These are phyloP conservation scores for Plicaturopsis crispa DNA, from an alignment of 768 basidiomycete species.

Conservation along the genomic window DNA sequence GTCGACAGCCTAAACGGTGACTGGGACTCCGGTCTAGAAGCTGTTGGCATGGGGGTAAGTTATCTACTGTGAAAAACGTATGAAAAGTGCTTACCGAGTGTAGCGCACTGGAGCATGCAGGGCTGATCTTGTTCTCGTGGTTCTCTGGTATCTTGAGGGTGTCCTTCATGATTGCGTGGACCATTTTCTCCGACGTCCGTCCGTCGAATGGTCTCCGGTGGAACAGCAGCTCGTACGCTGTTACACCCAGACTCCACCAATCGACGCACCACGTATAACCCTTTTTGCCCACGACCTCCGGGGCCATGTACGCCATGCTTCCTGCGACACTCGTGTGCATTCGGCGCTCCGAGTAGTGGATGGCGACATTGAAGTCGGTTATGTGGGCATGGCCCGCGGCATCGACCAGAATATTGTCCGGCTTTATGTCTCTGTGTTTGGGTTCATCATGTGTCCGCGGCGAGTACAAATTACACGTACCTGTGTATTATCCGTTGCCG, in stretches of 20 bases:
- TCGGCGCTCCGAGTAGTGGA: constrained; percentile 89
- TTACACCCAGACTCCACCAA: constrained; percentile 94
- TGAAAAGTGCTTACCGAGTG: constrained; percentile 46
- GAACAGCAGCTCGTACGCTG: constrained; percentile 86
- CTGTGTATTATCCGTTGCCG: constrained; percentile 90
- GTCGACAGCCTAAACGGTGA: constrained; percentile 74
- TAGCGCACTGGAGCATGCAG: constrained; percentile 59
- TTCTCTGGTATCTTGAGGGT: constrained; percentile 71
- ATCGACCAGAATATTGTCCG: constrained; percentile 95
- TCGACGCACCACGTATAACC: constrained; percentile 93
- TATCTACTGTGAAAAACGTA: no score
- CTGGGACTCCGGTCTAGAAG: constrained; percentile 77
- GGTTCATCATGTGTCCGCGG: constrained; percentile 1
- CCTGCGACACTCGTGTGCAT: constrained; percentile 92
- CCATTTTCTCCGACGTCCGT: constrained; percentile 83
- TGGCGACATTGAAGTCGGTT: constrained; percentile 98
- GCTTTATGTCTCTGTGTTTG: constrained; percentile 78
- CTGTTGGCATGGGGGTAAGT: constrained; percentile 42
- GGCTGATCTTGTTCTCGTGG: constrained; percentile 50
- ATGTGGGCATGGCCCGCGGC: constrained; percentile 91
- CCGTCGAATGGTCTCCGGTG: constrained; percentile 84
- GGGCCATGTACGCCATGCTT: constrained; percentile 99
- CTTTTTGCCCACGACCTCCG: constrained; percentile 85
- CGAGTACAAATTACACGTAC: constrained; percentile 33
- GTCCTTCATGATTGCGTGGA: constrained; percentile 78